These are phyloP conservation scores for Colletotrichum magnum DNA, from an alignment of 2,329 filamentous ascomycete genomes.

Conservation along the genomic window DNA sequence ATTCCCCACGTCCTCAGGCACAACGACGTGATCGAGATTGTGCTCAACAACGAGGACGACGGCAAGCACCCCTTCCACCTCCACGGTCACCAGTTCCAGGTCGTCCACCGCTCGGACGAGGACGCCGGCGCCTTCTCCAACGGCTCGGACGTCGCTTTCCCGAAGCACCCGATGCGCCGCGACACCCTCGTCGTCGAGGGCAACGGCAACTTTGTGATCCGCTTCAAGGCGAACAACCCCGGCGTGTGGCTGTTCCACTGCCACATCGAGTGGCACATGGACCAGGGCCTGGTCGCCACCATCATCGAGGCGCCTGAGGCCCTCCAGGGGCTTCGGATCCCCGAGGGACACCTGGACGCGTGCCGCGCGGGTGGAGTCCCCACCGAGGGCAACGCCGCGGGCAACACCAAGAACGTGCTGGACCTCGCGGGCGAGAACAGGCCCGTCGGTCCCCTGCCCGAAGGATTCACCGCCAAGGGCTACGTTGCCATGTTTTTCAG, in stretches of 20 bases:
- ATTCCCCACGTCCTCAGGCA: constrained; percentile 69
- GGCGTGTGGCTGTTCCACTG: constrained; percentile 63
- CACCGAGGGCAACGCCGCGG: constrained; percentile 71
- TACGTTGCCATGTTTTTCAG: constrained; percentile 42
- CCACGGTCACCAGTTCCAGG: constrained; percentile 73
- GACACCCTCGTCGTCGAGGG: constrained; percentile 65
- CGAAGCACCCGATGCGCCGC: constrained; percentile 59
- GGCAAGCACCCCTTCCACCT: constrained; percentile 75
- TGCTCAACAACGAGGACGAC: constrained; percentile 72
- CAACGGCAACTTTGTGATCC: constrained; percentile 63
- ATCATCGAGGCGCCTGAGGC: constrained; percentile 52
- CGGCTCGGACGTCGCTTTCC: constrained; percentile 53
- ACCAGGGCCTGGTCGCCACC: constrained; percentile 61
- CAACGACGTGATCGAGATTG: constrained; percentile 67
- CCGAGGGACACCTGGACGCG: constrained; percentile 57
- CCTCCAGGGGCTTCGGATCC: constrained; percentile 57
- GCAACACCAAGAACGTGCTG: constrained; percentile 66
- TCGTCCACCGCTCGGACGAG: constrained; percentile 49
- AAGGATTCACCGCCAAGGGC: constrained; percentile 42
- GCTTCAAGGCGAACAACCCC: constrained; percentile 59
- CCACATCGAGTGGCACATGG: constrained; percentile 71
- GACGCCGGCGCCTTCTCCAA: constrained; percentile 52
- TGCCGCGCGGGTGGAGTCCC: constrained; percentile 57
- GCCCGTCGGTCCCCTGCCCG: constrained; percentile 36
- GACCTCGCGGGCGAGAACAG: constrained; percentile 58